Conservation (phyloP, 208 protist genomes). For the Crithidia acanthocephali region DNA sequence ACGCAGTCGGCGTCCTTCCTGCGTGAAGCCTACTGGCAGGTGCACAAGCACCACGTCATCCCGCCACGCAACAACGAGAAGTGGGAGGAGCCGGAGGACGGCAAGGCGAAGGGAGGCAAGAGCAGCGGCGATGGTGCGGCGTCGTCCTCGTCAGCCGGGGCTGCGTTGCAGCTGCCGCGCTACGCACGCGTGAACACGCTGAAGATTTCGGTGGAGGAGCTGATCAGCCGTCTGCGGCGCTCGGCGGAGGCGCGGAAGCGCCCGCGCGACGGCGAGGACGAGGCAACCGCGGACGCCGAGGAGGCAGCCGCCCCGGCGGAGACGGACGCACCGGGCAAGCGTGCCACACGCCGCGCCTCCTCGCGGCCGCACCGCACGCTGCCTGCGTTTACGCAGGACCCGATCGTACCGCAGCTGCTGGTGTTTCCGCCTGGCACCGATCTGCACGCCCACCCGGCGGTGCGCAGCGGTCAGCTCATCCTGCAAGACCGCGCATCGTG, state of each 20-base stretch:
- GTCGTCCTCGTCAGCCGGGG: not conserved
- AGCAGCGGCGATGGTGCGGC: conserved; percentile 6
- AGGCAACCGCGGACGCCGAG: not conserved
- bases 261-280: not conserved
- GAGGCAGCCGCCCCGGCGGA: not conserved
- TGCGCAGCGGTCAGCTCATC: conserved; percentile 85
- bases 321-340: conserved; percentile 6
- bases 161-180: conserved; percentile 56
- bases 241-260: conserved; percentile 40
- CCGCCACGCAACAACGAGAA: conserved; percentile 57
- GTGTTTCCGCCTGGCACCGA: conserved; percentile 89
- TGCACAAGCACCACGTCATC: conserved; percentile 83
- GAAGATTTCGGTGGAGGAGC: conserved; percentile 71
- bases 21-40: conserved; percentile 80
- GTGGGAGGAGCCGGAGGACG: conserved; percentile 37
- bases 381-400: conserved; percentile 73
- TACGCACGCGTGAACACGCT: conserved; percentile 92
- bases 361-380: conserved; percentile 30
- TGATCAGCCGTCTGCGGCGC: conserved; percentile 65
- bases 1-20: conserved; percentile 70
- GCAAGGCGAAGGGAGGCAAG: conserved; percentile 11
- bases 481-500: conserved; percentile 93
- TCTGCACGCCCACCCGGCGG: conserved; percentile 85
- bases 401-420: conserved; percentile 74
- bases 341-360: conserved; percentile 10